These are phyloP conservation scores for Pichia deserticola DNA, from an alignment of 805 yeast genomes.

Conservation along the genomic window DNA sequence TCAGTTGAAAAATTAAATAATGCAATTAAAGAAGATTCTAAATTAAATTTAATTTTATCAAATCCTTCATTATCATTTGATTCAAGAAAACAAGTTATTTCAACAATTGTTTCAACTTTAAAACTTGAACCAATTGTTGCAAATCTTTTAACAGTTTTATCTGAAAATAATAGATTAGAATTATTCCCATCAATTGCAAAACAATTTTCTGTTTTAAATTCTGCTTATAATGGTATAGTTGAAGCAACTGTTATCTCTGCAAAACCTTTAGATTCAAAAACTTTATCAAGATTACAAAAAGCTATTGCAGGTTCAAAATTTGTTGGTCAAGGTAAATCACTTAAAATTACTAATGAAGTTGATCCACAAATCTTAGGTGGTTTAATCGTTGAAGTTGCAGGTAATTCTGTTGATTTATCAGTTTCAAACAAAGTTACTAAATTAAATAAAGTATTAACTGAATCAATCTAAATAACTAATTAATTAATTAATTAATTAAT, in stretches of 20 bases:
- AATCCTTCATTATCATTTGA: slow-evolving; percentile 79
- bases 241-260: slow-evolving; percentile 92
- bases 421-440: slow-evolving; percentile 76
- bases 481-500: background rate
- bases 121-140: slow-evolving; percentile 60
- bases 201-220: slow-evolving; percentile 71
- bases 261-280: slow-evolving; percentile 72
- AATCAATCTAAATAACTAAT: slow-evolving; percentile 56
- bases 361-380: slow-evolving; percentile 94
- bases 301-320: slow-evolving; percentile 71
- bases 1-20: slow-evolving; percentile 54
- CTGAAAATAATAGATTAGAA: slow-evolving; percentile 89
- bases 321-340: slow-evolving; percentile 80
- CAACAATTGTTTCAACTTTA: slow-evolving; percentile 41
- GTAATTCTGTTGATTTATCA: slow-evolving; percentile 91
- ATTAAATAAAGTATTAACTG: slow-evolving; percentile 82
- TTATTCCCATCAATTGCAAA: slow-evolving; percentile 56
- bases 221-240: slow-evolving; percentile 85
- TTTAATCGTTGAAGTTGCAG: slow-evolving; percentile 90
- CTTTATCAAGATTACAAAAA: slow-evolving; percentile 67
- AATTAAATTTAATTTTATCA: slow-evolving; percentile 51
- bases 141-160: slow-evolving; percentile 77
- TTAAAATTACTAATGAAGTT: slow-evolving; percentile 74
- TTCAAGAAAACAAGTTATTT: slow-evolving; percentile 68
- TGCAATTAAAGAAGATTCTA: slow-evolving; percentile 53